These are phyloP conservation scores for Globisporangium camurandrum DNA, from an alignment of 352 stramenopile genomes.

Conservation along the genomic window DNA sequence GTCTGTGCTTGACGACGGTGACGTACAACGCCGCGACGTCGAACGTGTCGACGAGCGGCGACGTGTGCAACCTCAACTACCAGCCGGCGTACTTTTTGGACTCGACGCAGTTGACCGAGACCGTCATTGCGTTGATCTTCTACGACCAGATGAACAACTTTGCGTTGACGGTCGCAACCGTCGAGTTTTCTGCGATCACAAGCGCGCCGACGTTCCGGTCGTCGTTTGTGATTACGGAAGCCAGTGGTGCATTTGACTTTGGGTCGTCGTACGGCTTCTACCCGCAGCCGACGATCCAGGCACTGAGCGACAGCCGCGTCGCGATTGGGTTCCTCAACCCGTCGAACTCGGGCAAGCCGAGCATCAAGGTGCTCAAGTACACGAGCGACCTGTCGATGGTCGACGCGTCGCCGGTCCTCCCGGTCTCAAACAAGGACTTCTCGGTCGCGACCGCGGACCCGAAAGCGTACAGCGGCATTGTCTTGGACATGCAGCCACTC, in stretches of 20 bases:
- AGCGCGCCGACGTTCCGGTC: constrained; percentile 54
- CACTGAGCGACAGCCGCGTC: constrained; percentile 44
- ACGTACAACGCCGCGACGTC: constrained; percentile 14
- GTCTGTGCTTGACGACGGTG: constrained; percentile 52
- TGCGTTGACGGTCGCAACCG: constrained; percentile 55
- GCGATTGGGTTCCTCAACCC: constrained; percentile 72
- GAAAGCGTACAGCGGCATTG: constrained; percentile 36
- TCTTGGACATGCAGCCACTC: constrained; percentile 51
- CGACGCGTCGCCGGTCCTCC: constrained; percentile 45
- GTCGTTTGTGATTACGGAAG: constrained; percentile 58
- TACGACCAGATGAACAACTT: constrained; percentile 71
- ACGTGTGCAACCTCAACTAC: constrained; percentile 48
- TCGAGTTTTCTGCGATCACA: constrained; percentile 56
- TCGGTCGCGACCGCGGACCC: constrained; percentile 42
- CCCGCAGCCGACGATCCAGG: constrained; percentile 52
- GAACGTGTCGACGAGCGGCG: constrained; percentile 19
- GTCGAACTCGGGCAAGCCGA: constrained; percentile 59
- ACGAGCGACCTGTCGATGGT: constrained; percentile 42
- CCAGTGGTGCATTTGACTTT: constrained; percentile 59
- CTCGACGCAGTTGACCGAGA: constrained; percentile 57
- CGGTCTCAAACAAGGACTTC: constrained; percentile 70
- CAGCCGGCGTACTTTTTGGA: constrained; percentile 66
- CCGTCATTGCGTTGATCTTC: constrained; percentile 52
- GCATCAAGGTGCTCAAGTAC: constrained; percentile 68
- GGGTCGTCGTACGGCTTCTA: constrained; percentile 55